Evolutionary conservation across 2,329 filamentous ascomycete species (phyloP).

Genomic region (Beauveria scarabaeidicola): DNA sequence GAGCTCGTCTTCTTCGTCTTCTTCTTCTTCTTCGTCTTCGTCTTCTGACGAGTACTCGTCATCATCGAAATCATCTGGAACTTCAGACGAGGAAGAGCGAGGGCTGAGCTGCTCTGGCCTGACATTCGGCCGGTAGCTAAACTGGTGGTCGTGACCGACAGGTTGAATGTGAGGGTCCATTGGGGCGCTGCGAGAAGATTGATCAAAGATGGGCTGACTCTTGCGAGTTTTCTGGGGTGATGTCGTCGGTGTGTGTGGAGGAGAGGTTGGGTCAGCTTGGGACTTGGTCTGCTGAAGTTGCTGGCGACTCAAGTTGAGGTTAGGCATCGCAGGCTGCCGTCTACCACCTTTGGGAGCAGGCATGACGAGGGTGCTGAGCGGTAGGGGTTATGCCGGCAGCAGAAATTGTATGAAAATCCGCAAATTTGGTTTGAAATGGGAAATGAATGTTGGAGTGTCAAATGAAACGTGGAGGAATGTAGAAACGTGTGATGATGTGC

Average conservation of each 20-base stretch:
- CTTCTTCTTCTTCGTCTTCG: background rate
- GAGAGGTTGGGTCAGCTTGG: constrained; percentile 34
- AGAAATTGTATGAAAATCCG: background rate
- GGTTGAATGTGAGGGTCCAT: constrained; percentile 35
- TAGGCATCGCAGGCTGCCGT: constrained; percentile 34
- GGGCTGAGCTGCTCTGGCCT: constrained; percentile 29
- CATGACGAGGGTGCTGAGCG: constrained; percentile 17
- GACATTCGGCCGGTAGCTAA: constrained; percentile 30
- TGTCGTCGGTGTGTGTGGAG: constrained; percentile 38
- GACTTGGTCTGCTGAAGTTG: constrained; percentile 13
- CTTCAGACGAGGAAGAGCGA: constrained; percentile 19
- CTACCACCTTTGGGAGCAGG: constrained; percentile 24
- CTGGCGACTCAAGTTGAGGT: constrained; percentile 28
- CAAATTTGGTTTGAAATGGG: background rate
- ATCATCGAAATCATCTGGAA: constrained; percentile 20
- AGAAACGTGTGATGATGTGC: background rate
- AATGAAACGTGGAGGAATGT: background rate
- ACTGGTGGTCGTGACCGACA: constrained; percentile 32
- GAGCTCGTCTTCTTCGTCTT: too few relatives aligned
- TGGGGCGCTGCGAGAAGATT: constrained; percentile 20
- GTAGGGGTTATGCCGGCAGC: background rate
- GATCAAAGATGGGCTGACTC: constrained; percentile 25
- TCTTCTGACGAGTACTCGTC: constrained; percentile 1
- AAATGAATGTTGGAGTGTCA: background rate
- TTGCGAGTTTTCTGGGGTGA: constrained; percentile 28